A percentile compares a stretch with the other conserved stretches of the same genome.
These are phyloP conservation scores for Neofusicoccum sp. DNA, from an alignment of 2,329 filamentous ascomycete genomes.

Conservation along the genomic window DNA sequence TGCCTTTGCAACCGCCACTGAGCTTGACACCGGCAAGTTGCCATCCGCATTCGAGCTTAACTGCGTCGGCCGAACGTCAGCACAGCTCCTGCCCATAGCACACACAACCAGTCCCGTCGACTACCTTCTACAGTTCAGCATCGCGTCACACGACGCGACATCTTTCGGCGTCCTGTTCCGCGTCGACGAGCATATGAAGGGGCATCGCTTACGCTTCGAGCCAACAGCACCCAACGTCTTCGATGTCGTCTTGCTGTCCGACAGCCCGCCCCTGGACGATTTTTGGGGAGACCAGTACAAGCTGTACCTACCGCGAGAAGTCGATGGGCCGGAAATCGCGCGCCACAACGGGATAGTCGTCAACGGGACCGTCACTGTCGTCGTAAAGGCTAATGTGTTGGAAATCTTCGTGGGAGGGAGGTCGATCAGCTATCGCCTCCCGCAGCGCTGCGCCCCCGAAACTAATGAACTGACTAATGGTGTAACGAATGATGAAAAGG, in stretches of 20 bases:
- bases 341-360: slow-evolving; percentile 27
- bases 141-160: slow-evolving; percentile 3
- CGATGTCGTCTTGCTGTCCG: slow-evolving; percentile 28
- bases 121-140: slow-evolving; percentile 14
- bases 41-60: background rate
- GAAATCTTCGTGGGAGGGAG: slow-evolving; percentile 21
- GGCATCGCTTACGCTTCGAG: slow-evolving; percentile 19
- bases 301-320: slow-evolving; percentile 30
- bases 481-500: background rate
- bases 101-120: background rate
- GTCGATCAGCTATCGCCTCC: slow-evolving; percentile 19
- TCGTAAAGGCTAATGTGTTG: slow-evolving; percentile 13
- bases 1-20: background rate
- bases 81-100: background rate
- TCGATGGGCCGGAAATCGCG: slow-evolving; percentile 38
- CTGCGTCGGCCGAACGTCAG: background rate
- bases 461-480: background rate
- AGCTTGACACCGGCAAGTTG: background rate
- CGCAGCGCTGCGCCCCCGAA: background rate
- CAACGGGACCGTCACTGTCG: background rate
- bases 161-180: slow-evolving; percentile 20
- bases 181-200: slow-evolving; percentile 14
- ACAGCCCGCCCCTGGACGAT: slow-evolving; percentile 37
- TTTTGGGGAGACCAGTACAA: slow-evolving; percentile 42
- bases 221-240: background rate